Conservation (phyloP, 331 rosid species). For the Spiraea crenata region DNA sequence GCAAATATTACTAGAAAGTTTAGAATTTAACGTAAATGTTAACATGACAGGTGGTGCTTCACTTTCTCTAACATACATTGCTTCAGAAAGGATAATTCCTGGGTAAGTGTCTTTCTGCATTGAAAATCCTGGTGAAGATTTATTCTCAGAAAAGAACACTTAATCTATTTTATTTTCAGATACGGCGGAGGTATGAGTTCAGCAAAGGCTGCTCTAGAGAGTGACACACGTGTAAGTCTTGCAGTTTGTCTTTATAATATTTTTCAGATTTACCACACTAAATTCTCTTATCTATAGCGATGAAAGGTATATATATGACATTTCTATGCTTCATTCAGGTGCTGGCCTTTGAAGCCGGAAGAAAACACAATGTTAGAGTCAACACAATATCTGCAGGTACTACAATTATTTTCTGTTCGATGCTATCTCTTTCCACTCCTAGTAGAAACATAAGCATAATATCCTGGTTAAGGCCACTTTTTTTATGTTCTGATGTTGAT, state of each 20-base stretch:
- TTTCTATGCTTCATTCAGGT: slow-evolving; percentile 44
- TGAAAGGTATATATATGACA: not conserved
- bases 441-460: not conserved
- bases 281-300: not conserved
- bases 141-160: not conserved
- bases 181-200: slow-evolving; percentile 99
- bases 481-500: not conserved
- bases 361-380: slow-evolving; percentile 79
- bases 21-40: slow-evolving; percentile 12
- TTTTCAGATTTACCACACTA: not conserved
- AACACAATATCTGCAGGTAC: slow-evolving; percentile 91
- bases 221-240: slow-evolving; percentile 76
- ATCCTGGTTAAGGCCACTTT: not conserved
- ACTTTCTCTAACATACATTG: slow-evolving; percentile 82
- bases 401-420: not conserved
- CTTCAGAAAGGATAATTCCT: slow-evolving; percentile 89
- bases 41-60: slow-evolving; percentile 73
- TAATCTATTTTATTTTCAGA: slow-evolving; percentile 28
- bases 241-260: not conserved
- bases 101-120: slow-evolving; percentile 45
- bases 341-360: slow-evolving; percentile 96
- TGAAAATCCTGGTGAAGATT: not conserved
- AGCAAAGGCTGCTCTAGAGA: slow-evolving; percentile 93
- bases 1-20: not conserved
- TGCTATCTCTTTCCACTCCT: not conserved